These are phyloP conservation scores for Colletotrichum noveboracense DNA, from an alignment of 2,329 filamentous ascomycete species.

Conservation along the genomic window DNA sequence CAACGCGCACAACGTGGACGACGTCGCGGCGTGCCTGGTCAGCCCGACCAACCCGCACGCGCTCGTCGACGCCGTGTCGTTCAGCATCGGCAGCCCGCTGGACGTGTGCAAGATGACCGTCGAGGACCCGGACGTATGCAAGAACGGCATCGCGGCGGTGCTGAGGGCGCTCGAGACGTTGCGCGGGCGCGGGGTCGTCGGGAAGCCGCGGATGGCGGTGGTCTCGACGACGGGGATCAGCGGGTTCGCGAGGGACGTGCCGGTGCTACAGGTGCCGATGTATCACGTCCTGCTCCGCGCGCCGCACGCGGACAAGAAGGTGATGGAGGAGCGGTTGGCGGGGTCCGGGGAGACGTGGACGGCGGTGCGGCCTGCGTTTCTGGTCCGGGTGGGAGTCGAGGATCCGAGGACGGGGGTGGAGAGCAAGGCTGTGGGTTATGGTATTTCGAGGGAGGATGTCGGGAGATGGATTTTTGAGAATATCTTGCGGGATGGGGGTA, in stretches of 20 bases:
- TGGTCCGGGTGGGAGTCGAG: constrained; percentile 47
- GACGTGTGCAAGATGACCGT: constrained; percentile 30
- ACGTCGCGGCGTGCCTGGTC: constrained; percentile 37
- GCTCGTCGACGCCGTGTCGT: constrained; percentile 44
- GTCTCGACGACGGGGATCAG: constrained; percentile 47
- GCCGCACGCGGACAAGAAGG: constrained; percentile 53
- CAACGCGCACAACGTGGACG: constrained; percentile 37
- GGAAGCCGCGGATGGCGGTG: constrained; percentile 37
- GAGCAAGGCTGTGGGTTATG: constrained; percentile 47
- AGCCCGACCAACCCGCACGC: constrained; percentile 26
- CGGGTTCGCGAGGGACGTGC: constrained; percentile 43
- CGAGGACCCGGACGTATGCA: constrained; percentile 46
- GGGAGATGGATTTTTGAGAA: constrained; percentile 53
- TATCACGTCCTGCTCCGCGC: constrained; percentile 45
- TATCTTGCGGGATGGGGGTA: constrained; percentile 29
- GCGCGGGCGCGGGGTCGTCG: constrained; percentile 22
- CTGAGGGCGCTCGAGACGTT: constrained; percentile 34
- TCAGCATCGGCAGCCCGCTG: constrained; percentile 40
- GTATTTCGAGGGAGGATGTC: constrained; percentile 51
- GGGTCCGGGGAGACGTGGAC: constrained; percentile 37
- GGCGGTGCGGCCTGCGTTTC: constrained; percentile 42
- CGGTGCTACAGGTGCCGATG: constrained; percentile 45
- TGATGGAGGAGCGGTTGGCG: constrained; percentile 44
- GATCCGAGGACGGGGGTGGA: constrained; percentile 36
- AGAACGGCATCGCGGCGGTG: constrained; percentile 39